Conservation (phyloP, 306 rosid species). For the Datisca glomerata region DNA sequence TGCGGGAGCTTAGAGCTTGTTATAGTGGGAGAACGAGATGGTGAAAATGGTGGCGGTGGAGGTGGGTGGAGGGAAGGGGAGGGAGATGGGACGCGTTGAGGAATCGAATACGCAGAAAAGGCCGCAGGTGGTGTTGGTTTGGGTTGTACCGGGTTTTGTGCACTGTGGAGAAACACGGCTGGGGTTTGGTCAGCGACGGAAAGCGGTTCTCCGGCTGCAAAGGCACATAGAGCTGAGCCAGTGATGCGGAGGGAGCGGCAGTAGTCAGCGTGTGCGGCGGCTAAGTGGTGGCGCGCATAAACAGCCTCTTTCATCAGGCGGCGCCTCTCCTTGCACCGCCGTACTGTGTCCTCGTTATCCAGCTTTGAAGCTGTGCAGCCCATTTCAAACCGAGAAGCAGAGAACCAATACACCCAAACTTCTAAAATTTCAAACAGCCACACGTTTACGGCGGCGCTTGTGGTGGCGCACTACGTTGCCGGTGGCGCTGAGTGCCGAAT, state of each 20-base stretch:
- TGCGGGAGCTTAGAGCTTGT: constrained; percentile 54
- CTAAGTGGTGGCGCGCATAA: constrained; percentile 71
- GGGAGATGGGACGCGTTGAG: constrained; percentile 32
- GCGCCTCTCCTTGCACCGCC: constrained; percentile 94
- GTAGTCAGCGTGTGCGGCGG: constrained; percentile 96
- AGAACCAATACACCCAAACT: too few species aligned
- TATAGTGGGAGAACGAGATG: constrained; percentile 38
- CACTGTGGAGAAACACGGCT: constrained; percentile 58
- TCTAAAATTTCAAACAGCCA: too few species aligned
- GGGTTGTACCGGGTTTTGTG: constrained; percentile 10
- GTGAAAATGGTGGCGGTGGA: constrained; percentile 19
- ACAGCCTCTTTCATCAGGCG: constrained; percentile 86
- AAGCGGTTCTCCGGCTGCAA: constrained; percentile 64
- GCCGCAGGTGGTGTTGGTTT: constrained; percentile 9
- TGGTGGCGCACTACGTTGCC: not conserved
- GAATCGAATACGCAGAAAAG: constrained; percentile 5
- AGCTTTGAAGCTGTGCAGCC: constrained; percentile 91
- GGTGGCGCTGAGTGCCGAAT: too few species aligned
- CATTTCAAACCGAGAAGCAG: constrained; percentile 15
- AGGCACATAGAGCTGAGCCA: constrained; percentile 64
- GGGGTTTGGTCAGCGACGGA: constrained; percentile 72
- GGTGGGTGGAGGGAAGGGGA: constrained; percentile 32
- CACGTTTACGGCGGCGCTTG: not conserved
- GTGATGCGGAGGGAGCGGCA: constrained; percentile 83
- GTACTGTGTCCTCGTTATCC: constrained; percentile 82